phyloP scores from a whole-genome alignment of 768 basidiomycete genomes.

The Mycena olivaceomarginata region DNA sequence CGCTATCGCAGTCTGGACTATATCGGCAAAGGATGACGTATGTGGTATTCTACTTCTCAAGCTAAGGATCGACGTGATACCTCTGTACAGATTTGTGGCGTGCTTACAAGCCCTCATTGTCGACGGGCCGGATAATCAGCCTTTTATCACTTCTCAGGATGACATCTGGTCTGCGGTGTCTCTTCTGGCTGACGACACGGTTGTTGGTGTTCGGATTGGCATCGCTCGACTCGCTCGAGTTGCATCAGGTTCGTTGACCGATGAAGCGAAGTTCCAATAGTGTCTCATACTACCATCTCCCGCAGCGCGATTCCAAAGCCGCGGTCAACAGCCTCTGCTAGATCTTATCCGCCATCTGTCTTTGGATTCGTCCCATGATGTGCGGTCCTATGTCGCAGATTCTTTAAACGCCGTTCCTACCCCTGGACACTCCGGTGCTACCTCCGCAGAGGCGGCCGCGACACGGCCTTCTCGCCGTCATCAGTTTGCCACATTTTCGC shows the following conservation, averaged over 20 bases:
- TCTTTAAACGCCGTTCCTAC: slow-evolving; percentile 39
- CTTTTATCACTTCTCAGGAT: slow-evolving; percentile 63
- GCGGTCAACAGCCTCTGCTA: slow-evolving; percentile 54
- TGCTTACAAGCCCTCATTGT: slow-evolving; percentile 80
- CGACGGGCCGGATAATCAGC: slow-evolving; percentile 55
- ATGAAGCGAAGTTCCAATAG: slow-evolving; percentile 19
- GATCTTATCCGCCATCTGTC: slow-evolving; percentile 68
- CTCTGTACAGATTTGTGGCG: slow-evolving; percentile 77
- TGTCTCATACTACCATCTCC: slow-evolving; percentile 35
- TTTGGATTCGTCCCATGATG: slow-evolving; percentile 76
- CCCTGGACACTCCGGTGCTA: slow-evolving; percentile 20
- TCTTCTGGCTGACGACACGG: slow-evolving; percentile 76
- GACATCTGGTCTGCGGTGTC: slow-evolving; percentile 74
- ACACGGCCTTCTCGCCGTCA: slow-evolving; percentile 29
- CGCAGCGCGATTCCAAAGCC: slow-evolving; percentile 54
- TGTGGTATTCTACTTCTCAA: slow-evolving; percentile 51
- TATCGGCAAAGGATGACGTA: slow-evolving; percentile 85
- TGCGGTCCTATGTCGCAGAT: slow-evolving; percentile 73
- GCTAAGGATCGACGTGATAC: slow-evolving; percentile 41
- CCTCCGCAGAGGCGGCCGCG: background rate
- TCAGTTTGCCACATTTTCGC: slow-evolving; percentile 60
- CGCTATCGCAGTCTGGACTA: slow-evolving; percentile 66
- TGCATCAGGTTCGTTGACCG: slow-evolving; percentile 69
- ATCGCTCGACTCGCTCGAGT: slow-evolving; percentile 83
- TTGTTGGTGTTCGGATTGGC: slow-evolving; percentile 91